Base-by-base conservation (phyloP, 306 rosid species). In the Fagus sylvatica region DNA sequence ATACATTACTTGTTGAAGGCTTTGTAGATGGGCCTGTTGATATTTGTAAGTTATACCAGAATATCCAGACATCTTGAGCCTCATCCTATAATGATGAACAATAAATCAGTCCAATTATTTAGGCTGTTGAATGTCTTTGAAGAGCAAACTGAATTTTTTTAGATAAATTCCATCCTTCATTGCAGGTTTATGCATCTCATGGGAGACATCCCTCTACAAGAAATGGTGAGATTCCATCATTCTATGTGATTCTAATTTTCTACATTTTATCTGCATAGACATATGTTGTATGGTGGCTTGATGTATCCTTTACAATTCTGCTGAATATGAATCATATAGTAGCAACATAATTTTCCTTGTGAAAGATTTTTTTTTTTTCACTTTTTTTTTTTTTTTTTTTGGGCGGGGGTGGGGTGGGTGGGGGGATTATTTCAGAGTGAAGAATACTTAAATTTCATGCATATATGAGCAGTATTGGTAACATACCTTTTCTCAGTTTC, bases 1-100 rank as follows among this genome's bases (percentile, higher is more conserved):
- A 96, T 84, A 82, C 94, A 7, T 83, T 96, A 86, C 91, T 96
- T 57, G 96, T 80, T 71, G 99, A 96, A 86, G 99, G 99, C 83
- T 96, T 86, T 74, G 85, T 93, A 74, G 98, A 93, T 55, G 99
- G 96, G 43, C 91, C 99, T 64, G 74, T 84, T 68, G 97, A 93
- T 90, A 81, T 86, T 84, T 90, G 99, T 96, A 73, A 93, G 99
- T 88, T 33, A 55, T 65, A 71, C 59, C 55, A 46, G 70, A 84
- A 68, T 42, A 56, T 53, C 51, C 59, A 55, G 41, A 12, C 1
- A 7, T 69, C 53, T 71, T 77, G 43, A 59, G 86, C 72, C 69
- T 67, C 22, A 1, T 76, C 32, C 30, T 57, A 13, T 7, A 42
- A 54, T n/a, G 40, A 34, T 28, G 54, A 65, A 7, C 69, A 60